Evolutionary conservation across 1,284 basidiomycete species (phyloP).

Genomic region (Pholiota adiposa): DNA sequence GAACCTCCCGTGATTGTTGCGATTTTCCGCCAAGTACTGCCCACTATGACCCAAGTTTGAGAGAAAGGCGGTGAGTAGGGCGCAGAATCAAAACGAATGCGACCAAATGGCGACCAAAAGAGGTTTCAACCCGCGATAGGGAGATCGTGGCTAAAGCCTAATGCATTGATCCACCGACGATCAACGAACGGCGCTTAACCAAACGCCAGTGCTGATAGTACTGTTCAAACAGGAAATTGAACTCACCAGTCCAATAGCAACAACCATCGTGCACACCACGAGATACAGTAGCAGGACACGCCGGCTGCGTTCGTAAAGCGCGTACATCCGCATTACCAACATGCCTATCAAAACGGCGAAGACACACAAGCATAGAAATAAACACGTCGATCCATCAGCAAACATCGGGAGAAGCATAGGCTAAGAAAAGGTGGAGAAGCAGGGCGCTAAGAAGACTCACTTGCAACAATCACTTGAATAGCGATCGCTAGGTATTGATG

Average conservation of each 20-base stretch:
- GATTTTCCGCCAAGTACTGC: slow-evolving; percentile 24
- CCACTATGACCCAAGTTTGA: slow-evolving; percentile 19
- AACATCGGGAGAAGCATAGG: too few species aligned
- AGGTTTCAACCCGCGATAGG: too few species aligned
- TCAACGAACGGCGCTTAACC: too few species aligned
- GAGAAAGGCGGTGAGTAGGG: not conserved
- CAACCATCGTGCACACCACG: slow-evolving; percentile 23
- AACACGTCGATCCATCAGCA: not conserved
- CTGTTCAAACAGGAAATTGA: not conserved
- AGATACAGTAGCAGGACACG: slow-evolving; percentile 33
- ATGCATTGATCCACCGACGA: too few species aligned
- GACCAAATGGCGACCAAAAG: too few species aligned
- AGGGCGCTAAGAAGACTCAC: slow-evolving; percentile 28
- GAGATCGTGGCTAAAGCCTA: too few species aligned
- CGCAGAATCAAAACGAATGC: not conserved
- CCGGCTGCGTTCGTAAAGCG: slow-evolving; percentile 42
- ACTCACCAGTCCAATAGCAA: slow-evolving; percentile 28
- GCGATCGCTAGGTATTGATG: slow-evolving; percentile 39
- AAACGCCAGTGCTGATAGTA: not conserved
- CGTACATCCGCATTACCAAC: slow-evolving; percentile 47
- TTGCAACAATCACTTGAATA: slow-evolving; percentile 39
- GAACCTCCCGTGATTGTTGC: slow-evolving; percentile 11
- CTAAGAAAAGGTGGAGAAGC: not conserved
- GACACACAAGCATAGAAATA: not conserved
- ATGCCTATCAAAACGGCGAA: slow-evolving; percentile 32